These are phyloP conservation scores for Raffaelea deltoideospora DNA, from an alignment of 2,329 filamentous ascomycete genomes.

Conservation along the genomic window DNA sequence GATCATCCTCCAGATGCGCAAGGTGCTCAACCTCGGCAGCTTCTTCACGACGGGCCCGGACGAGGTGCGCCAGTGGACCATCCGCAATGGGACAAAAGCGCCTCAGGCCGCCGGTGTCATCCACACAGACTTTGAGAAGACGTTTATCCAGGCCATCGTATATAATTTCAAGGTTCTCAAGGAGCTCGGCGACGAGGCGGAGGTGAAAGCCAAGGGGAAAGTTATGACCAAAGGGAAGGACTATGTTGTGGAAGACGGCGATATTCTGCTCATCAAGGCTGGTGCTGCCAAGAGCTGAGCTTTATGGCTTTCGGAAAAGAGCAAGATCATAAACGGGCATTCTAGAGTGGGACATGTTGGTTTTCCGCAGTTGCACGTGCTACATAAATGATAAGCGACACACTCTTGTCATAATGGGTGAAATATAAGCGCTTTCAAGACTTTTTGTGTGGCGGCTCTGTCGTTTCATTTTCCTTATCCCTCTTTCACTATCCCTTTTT, in stretches of 20 bases:
- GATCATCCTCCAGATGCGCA: constrained; percentile 84
- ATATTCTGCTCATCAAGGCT: constrained; percentile 76
- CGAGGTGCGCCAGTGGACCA: constrained; percentile 97
- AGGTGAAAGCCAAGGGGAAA: constrained; percentile 84
- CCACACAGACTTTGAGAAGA: constrained; percentile 98
- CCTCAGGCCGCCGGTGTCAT: constrained; percentile 95
- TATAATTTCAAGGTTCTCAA: constrained; percentile 76
- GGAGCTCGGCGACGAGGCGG: constrained; percentile 76
- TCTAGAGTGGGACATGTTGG: constrained; percentile 7
- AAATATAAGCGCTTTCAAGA: no score
- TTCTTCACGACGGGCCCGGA: constrained; percentile 97
- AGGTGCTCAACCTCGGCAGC: constrained; percentile 73
- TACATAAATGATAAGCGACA: no score
- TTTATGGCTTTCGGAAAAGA: neutral
- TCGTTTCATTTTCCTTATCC: no score
- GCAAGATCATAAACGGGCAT: no score
- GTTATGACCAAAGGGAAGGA: constrained; percentile 98
- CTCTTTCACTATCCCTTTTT: no score
- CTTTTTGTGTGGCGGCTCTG: no score
- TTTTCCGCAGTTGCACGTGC: no score
- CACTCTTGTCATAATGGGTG: no score
- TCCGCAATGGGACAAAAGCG: constrained; percentile 92
- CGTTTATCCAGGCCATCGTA: constrained; percentile 90
- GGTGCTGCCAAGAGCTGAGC: constrained; percentile 59
- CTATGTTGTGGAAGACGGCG: constrained; percentile 76